A percentile compares a stretch with the other conserved stretches of the same genome.
Conservation (phyloP, 2,329 filamentous ascomycete genomes). For the Phialophora tarda region DNA sequence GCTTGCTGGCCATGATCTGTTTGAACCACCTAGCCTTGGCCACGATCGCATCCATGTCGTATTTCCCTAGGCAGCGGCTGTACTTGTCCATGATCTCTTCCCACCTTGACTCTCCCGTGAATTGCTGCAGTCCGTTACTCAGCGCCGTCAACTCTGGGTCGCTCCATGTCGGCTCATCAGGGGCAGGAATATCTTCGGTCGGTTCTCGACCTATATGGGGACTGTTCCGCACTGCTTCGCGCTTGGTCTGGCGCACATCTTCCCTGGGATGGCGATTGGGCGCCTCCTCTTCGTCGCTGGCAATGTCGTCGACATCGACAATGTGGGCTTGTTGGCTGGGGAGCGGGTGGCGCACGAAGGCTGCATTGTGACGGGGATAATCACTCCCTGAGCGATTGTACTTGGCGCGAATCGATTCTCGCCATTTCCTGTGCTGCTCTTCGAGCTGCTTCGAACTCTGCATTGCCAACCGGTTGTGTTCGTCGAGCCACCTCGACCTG, state of each 20-base stretch:
- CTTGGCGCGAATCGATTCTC: conserved; percentile 1
- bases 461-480: conserved; percentile 15
- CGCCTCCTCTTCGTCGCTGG: not conserved
- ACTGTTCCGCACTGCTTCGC: conserved; percentile 8
- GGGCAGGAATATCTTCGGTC: conserved; percentile 34
- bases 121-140: conserved; percentile 40
- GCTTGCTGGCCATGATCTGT: conserved; percentile 31
- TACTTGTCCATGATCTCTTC: conserved; percentile 37
- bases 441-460: conserved; percentile 9
- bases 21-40: conserved; percentile 34
- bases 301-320: conserved; percentile 33
- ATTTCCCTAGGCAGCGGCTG: conserved; percentile 20
- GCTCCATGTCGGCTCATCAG: conserved; percentile 37
- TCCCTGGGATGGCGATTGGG: conserved; percentile 1
- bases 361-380: not conserved
- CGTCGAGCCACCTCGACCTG: conserved; percentile 6
- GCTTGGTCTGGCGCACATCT: conserved; percentile 30
- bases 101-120: conserved; percentile 41
- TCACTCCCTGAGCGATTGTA: not conserved
- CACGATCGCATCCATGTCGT: conserved; percentile 33
- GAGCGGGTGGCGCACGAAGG: not conserved
- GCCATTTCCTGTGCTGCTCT: not conserved
- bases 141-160: conserved; percentile 39
- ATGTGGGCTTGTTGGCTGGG: conserved; percentile 3
- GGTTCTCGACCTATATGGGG: conserved; percentile 14